Base-by-base conservation (phyloP, 306 rosid genomes). In the Sphenostylis stenocarpa region DNA sequence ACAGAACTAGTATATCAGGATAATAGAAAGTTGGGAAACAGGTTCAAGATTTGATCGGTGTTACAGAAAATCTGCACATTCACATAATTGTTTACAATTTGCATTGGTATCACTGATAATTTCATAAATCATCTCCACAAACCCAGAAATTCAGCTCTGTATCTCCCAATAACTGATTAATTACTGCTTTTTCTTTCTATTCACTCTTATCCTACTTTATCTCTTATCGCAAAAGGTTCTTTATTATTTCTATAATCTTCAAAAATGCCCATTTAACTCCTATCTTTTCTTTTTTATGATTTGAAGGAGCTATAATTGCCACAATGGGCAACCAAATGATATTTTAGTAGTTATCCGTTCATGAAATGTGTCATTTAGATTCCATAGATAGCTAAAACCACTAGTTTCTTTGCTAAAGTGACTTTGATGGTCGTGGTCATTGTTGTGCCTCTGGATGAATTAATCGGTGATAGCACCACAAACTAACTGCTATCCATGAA, bases 221-320 rank as follows among this genome's bases (percentile, higher is more conserved):
- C 67, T 16, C 24, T 33, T 72, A 23, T 58, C 13, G 72, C 20
- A 58, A 5, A 15, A 61, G 38, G 39, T 14, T 52, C 29, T 12
- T 45, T 3, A 21, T 64, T 48, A 20, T 60, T 60, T 7, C 60
- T 20, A 44, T 58, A 24, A 20, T 21, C 33, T 75, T 31, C 63
- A 74, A 56, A 80, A 29, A 67, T 33, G 75, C 19, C 55, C 43
- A 73, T 29, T 68, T 57, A 68, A 38, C 17, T 68, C 62, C 49
- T 68, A 68, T 44, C 14, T 56, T 67, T 48, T 43, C 47, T 15
- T 31, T 21, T 21, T 31, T 28, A 16, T 51, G 33, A 65, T 45
- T 29, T 78, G 77, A 33, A 68, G 51, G 70, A 69, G 16, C 76
- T 58, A 45, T 21, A 33, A 58, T 33, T 31, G 58, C 49, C 67